Evolutionary conservation across 2,329 filamentous ascomycete genomes (phyloP), one percentile per base, ranked within the genome.

Genomic region (Botrytis galanthina): DNA sequence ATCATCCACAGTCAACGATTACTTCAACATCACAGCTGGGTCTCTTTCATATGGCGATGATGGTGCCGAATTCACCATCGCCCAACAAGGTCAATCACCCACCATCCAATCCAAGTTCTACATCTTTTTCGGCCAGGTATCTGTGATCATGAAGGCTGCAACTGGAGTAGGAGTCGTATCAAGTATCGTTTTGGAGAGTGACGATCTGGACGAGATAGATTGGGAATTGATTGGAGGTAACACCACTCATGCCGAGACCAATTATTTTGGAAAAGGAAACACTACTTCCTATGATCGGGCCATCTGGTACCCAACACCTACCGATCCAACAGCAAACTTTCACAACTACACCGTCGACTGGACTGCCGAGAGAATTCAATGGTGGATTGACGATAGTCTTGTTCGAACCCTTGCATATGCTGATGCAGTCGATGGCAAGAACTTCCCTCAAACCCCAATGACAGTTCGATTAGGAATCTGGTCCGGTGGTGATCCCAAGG

Each of bases 181-280:
- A 79, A 90, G 92, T 75, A 91, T 97, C 79, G 95, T 97, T 81
- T 87, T 95, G 82, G 87, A 96, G 77, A 95, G 92, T 69, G 92
- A 96, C 78, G 91, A 94, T 78, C 86, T 95, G 22, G 94, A 97
- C 81, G 93, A 97, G 83, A 90, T 97, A 59, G 94, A 97, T 80
- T 95, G 93, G 89, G 93, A 96, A 80, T 92, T 93, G 80, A 86
- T 94, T 74, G 93, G 93, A 63, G 87, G 87, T 73, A 91, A 93
- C 79, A 82, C 84, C 72, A 88, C 85, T 26, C 83, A 86, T 48
- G 91, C 88, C 14, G 87, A 92, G 78, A 91, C 89, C 77, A 95
- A 95, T 84, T 95, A 91, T 83, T 93, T 92, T 83, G 88, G 90
- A 84, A 92, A 93, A 85, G 92, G 92, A 85, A 84, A 93, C 82